Base-by-base conservation (phyloP, 306 rosid species). In the Medicago arabica region DNA sequence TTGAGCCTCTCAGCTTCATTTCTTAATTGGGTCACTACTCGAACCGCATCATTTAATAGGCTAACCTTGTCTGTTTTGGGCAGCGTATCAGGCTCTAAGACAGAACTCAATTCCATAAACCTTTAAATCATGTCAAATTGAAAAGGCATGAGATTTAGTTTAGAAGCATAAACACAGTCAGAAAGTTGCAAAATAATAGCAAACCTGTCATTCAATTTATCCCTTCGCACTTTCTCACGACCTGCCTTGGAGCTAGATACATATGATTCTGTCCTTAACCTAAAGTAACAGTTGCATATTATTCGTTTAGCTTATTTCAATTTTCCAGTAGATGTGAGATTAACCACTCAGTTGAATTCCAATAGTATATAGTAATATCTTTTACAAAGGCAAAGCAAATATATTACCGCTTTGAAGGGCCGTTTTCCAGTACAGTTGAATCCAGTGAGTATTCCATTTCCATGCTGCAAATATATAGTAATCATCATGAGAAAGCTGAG, bases 151-250 rank as follows among this genome's bases (percentile, higher is more conserved):
- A 79, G 79, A 82, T 75, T 67, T 61, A 31, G 11, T 70, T 69
- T 71, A 54, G 77, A 79, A 78, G 63, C 54, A 66, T 75, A 66
- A 47, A 79, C 17, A 71, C 53, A 85, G 71, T 78, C 70, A 75
- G 12, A 82, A 75, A 71, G 53, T 71, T 51, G 74, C 70, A 66
- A 70, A 69, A 55, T 72, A 74, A 80, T 71, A 78, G 39, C 82
- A 72, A 89, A 86, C 99, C 95, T 95, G 85, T 95, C 98, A 77
- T 95, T 95, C 31, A 95, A 85, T 73, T 83, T 89, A 64, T 95
- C 93, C 89, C 99, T 88, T 60, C 99, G 85, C 79, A 88, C 18
- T 88, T 95, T 95, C 89, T 95, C 99, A 60, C 93, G 90, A 76
- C 93, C 84, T 71, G 99, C 98, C 85, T 92, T 95, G 57, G 96